Evolutionary conservation across 805 yeast species (phyloP).

Genomic region (Saccharomyces kudriavzevii): DNA sequence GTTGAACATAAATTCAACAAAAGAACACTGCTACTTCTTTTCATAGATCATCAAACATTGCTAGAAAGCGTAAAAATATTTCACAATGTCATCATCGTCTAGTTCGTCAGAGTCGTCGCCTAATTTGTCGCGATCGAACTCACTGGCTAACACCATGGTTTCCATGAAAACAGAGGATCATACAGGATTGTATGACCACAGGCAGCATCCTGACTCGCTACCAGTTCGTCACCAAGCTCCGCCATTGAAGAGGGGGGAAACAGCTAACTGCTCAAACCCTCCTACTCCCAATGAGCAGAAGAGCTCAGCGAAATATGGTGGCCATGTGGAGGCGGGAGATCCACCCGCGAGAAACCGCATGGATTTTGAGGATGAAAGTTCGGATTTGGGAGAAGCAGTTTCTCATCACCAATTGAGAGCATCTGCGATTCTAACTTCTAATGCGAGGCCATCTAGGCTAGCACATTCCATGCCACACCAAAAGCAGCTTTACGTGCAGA

Average conservation of each 20-base stretch:
- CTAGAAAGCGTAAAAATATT: neutral
- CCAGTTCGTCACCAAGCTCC: constrained; percentile 27
- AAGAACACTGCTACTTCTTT: neutral
- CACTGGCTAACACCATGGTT: constrained; percentile 24
- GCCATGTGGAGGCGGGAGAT: neutral
- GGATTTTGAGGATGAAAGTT: constrained; percentile 23
- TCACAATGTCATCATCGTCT: neutral
- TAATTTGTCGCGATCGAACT: constrained; percentile 18
- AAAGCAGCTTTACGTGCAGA: constrained; percentile 29
- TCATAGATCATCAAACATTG: neutral
- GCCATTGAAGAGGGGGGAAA: neutral
- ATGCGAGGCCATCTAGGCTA: constrained; percentile 15
- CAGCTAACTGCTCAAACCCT: neutral
- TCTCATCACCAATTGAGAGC: neutral
- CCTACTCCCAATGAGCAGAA: neutral
- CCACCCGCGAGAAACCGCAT: neutral
- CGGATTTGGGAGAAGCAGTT: constrained; percentile 1
- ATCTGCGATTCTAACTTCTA: constrained; percentile 2
- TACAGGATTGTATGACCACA: constrained; percentile 39
- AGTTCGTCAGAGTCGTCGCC: constrained; percentile 1
- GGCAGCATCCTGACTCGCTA: constrained; percentile 38
- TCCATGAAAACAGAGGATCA: constrained; percentile 35
- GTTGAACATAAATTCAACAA: neutral
- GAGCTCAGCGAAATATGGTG: neutral
- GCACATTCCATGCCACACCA: constrained; percentile 39